phyloP scores from a whole-genome alignment of 2,329 filamentous ascomycete genomes.

The Microdochium trichocladiopsis region DNA sequence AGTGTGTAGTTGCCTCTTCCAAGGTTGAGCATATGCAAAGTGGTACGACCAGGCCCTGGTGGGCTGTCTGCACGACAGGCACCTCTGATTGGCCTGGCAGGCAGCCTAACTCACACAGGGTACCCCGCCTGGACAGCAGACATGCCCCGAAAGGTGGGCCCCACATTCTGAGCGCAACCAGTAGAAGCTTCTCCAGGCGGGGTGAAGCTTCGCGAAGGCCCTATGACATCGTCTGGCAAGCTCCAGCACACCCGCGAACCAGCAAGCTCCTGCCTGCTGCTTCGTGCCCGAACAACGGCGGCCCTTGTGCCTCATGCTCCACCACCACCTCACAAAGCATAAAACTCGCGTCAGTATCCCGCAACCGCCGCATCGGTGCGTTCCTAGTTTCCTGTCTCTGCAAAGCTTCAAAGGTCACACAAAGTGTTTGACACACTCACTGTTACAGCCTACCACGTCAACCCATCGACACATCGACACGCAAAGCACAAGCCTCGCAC shows the following conservation, averaged over 20 bases:
- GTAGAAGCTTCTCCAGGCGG: conserved; percentile 1
- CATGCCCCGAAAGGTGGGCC: too few species aligned
- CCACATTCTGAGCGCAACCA: background rate
- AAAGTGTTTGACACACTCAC: conserved; percentile 1
- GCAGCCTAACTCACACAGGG: too few species aligned
- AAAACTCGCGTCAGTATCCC: background rate
- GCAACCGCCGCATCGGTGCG: background rate
- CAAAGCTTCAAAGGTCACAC: background rate
- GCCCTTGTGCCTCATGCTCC: too few species aligned
- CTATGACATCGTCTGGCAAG: conserved; percentile 1
- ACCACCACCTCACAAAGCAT: background rate
- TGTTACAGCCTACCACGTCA: conserved; percentile 2
- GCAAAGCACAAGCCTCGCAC: conserved; percentile 5
- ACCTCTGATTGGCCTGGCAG: too few species aligned
- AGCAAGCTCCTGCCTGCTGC: background rate
- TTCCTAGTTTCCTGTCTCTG: background rate
- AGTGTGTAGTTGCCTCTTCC: too few species aligned
- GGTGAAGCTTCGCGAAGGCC: conserved; percentile 1
- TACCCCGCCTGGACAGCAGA: too few species aligned
- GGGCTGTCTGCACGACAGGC: too few species aligned
- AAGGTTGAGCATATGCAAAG: too few species aligned
- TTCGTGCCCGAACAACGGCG: background rate
- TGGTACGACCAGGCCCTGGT: too few species aligned
- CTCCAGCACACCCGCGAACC: background rate
- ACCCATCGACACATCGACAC: conserved; percentile 3